Evolutionary conservation across 148 eudicot species (phyloP), one percentile per base, ranked within the genome.

Genomic region (Dianthus caryophyllus): DNA sequence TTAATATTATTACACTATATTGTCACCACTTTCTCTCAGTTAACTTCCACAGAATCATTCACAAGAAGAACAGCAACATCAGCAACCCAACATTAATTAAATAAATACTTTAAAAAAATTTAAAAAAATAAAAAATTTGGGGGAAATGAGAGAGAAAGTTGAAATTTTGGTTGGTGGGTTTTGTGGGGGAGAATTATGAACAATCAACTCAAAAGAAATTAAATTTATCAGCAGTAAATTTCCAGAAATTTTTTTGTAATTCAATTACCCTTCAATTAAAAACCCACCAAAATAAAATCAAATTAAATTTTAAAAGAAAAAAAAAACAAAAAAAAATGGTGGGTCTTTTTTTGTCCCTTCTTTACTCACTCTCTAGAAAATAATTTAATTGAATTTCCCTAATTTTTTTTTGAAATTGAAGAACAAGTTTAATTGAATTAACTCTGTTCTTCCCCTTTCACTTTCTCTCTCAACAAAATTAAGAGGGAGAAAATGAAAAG

Each of bases 21-120:
- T n/a, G n/a, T n/a, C n/a, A n/a, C 27, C 22, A 21, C 30, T 55
- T 15, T 55, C 60, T 55, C 33, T 55, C 60, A 53, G 22, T 4
- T 49, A 49, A 30, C 57, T 70, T 24, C n/a, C 49, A 39, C 58
- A 71, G 65, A 51, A 48, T 38, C 69, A 71, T 72, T 61, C 65
- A 71, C 36, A 58, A 27, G 24, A 70, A 21, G 17, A 44, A 60
- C 27, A 63, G 55, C 64, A 56, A 65, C 72, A 62, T 36, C 73
- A 56, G 30, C 61, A 57, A 57, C 61, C 65, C 66, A 48, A 20
- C 77, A 73, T 73, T 77, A 68, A 73, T 39, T 3, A 61, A 29
- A 15, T 4, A 61, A 29, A 20, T 16, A 16, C n/a, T 1, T 46
- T 68, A 66, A 46, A 38, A 41, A 16, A 49, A 22, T 21, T 4